These are phyloP conservation scores for Pontederia crassipes DNA, from an alignment of 176 grass and related monocot species.

Conservation along the genomic window DNA sequence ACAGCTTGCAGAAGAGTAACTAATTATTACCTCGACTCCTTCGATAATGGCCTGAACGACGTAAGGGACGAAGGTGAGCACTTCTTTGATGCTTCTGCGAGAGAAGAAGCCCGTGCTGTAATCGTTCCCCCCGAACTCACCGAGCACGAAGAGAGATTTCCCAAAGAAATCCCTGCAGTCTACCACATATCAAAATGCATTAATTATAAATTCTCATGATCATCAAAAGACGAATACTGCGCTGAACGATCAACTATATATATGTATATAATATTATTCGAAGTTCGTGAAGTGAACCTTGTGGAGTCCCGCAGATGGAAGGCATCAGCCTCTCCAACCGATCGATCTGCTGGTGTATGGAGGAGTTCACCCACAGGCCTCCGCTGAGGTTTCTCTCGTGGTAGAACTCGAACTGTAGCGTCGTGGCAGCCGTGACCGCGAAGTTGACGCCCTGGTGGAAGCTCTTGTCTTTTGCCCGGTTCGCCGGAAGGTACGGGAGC, in stretches of 20 bases:
- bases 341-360: constrained; percentile 24
- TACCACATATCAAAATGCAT: not conserved
- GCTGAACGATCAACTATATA: not conserved
- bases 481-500: constrained; percentile 32
- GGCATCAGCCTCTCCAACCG: constrained; percentile 36
- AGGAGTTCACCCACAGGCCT: constrained; percentile 24
- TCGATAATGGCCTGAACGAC: constrained; percentile 38
- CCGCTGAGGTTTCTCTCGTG: constrained; percentile 4
- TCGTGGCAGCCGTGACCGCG: constrained; percentile 36
- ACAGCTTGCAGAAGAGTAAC: not conserved
- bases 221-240: not conserved
- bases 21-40: constrained; percentile 46
- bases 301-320: constrained; percentile 26
- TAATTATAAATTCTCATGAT: no score
- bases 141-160: constrained; percentile 32
- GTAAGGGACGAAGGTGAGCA: constrained; percentile 35
- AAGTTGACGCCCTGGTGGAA: constrained; percentile 23
- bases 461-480: not conserved
- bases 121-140: constrained; percentile 58
- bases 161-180: constrained; percentile 28
- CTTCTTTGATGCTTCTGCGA: constrained; percentile 33
- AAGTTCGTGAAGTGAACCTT: constrained; percentile 2
- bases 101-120: constrained; percentile 71
- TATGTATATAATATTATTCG: not conserved
- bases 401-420: constrained; percentile 37